Conservation (phyloP, 805 yeast species). For the Kuraishia piskuri region DNA sequence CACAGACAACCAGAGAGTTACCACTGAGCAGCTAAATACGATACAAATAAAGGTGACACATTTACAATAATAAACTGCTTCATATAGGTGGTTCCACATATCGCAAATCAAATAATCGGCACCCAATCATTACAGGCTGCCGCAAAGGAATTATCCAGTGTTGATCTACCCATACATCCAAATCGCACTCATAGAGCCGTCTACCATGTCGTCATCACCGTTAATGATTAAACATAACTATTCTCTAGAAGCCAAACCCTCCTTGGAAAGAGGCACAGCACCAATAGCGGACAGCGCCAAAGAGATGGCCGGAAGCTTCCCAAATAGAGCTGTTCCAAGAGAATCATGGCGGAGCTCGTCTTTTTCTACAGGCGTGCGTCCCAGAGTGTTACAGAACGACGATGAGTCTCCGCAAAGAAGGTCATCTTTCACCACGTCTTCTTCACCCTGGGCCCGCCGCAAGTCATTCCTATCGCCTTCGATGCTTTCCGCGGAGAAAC, state of each 20-base stretch:
- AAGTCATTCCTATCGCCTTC: slow-evolving; percentile 46
- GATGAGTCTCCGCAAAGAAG: slow-evolving; percentile 8
- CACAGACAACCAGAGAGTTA: too few relatives aligned
- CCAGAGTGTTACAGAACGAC: not conserved
- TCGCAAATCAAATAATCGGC: too few relatives aligned
- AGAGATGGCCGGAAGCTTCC: not conserved
- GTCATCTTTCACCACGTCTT: slow-evolving; percentile 25
- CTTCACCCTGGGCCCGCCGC: slow-evolving; percentile 48
- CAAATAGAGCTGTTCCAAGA: not conserved
- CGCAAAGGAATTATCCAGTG: too few relatives aligned
- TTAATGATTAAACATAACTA: slow-evolving; percentile 3
- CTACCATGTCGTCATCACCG: slow-evolving; percentile 2
- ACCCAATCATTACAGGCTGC: too few relatives aligned
- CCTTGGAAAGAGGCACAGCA: not conserved
- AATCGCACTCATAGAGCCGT: too few relatives aligned
- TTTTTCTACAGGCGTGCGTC: not conserved
- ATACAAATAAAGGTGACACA: too few relatives aligned
- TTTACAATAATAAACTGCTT: too few relatives aligned
- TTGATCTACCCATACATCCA: too few relatives aligned
- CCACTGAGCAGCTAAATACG: too few relatives aligned
- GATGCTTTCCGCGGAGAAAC: slow-evolving; percentile 50
- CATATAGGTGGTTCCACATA: too few relatives aligned
- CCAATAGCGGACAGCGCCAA: not conserved
- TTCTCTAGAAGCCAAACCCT: not conserved
- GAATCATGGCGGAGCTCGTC: not conserved